phyloP scores from a whole-genome alignment of 768 basidiomycete genomes.

The Exsudoporus frostii region DNA sequence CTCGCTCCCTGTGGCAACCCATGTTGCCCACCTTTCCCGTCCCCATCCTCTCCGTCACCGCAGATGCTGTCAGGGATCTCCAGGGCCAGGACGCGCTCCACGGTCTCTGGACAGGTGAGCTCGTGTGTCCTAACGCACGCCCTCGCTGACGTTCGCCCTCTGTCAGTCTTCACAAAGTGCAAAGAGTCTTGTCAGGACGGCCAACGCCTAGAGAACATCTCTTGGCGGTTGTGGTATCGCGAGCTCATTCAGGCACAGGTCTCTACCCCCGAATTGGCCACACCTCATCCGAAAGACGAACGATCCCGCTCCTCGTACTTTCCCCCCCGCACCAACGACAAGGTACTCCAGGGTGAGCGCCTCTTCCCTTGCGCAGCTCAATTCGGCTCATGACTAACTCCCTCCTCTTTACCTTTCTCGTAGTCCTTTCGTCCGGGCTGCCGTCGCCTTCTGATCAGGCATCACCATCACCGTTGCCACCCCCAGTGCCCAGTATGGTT shows the following conservation, averaged over 20 bases:
- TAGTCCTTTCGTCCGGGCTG: constrained; percentile 24
- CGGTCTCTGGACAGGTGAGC: constrained; percentile 65
- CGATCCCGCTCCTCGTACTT: constrained; percentile 27
- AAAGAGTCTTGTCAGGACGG: constrained; percentile 78
- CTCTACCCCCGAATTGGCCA: constrained; percentile 26
- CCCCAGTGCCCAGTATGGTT: constrained; percentile 13
- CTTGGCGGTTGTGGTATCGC: constrained; percentile 82
- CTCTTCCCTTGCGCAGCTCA: constrained; percentile 5
- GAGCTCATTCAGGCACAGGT: constrained; percentile 45
- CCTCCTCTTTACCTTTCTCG: constrained; percentile 16
- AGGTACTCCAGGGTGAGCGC: constrained; percentile 16
- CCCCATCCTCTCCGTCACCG: constrained; percentile 64
- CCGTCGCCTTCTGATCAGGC: constrained; percentile 30
- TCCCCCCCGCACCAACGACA: constrained; percentile 18
- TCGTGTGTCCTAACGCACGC: neutral
- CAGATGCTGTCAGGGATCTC: constrained; percentile 64
- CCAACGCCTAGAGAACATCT: constrained; percentile 79
- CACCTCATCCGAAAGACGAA: constrained; percentile 17
- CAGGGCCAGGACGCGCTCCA: constrained; percentile 66
- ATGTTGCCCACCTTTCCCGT: constrained; percentile 56
- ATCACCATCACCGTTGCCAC: constrained; percentile 29
- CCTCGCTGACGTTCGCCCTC: constrained; percentile 8
- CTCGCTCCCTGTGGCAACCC: constrained; percentile 11
- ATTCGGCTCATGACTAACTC: constrained; percentile 15
- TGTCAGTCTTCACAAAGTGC: constrained; percentile 79